These are phyloP conservation scores for Otatea glauca DNA, from an alignment of 176 grass and related monocot species.

Conservation along the genomic window DNA sequence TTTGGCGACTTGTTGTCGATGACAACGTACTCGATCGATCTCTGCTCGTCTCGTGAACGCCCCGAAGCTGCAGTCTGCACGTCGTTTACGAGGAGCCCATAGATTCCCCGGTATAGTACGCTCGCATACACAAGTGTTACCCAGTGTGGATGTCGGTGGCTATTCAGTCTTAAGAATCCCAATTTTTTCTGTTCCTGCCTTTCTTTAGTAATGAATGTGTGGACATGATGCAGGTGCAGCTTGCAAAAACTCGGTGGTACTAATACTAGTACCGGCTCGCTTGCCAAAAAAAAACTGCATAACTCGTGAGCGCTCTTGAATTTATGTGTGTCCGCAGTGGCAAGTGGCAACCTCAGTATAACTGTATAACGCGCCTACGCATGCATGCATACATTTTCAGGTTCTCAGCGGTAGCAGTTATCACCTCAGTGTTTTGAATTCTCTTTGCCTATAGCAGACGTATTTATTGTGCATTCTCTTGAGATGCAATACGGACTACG, in stretches of 20 bases:
- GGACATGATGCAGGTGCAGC: neutral
- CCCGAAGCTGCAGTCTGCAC: slow-evolving; percentile 27
- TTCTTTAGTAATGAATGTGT: slow-evolving; percentile 9
- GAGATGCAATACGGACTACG: no score
- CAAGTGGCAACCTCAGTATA: neutral
- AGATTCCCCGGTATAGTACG: slow-evolving; percentile 31
- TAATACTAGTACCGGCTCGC: neutral
- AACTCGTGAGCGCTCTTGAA: neutral
- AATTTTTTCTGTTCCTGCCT: neutral
- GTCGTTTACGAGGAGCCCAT: slow-evolving; percentile 44
- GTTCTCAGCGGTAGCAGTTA: no score
- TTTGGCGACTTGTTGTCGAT: neutral
- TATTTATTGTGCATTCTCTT: no score
- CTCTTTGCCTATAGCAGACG: no score
- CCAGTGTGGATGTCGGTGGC: neutral
- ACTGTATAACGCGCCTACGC: no score
- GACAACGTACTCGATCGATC: neutral
- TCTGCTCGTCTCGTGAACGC: slow-evolving; percentile 35
- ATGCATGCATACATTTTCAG: no score
- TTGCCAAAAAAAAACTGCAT: neutral
- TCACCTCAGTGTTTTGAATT: no score
- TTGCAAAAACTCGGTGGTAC: neutral
- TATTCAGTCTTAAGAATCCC: neutral
- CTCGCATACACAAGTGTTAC: neutral
- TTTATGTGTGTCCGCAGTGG: neutral